Evolutionary conservation across 345 rosid genomes (phyloP), one percentile per base, ranked within the genome.

Genomic region (Reutealis trisperma): DNA sequence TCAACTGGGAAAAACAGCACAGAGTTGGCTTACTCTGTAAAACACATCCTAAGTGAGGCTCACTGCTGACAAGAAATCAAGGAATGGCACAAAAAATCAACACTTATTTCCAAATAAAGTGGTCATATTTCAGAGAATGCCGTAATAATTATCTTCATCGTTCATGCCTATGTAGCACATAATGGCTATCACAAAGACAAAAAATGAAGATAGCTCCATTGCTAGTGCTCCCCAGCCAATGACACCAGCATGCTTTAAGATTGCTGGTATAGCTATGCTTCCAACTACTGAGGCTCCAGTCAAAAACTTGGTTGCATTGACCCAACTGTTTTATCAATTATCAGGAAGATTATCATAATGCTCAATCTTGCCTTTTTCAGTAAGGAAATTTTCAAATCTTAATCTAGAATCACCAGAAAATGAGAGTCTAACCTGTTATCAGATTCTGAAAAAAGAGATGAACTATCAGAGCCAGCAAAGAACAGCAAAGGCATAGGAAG

Each of bases 401-500:
- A 73, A 47, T n/a, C 55, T 27, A 24, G 68, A 59, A 73, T 52
- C 65, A 44, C 4, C 41, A 47, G 42, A 37, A 51, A 4, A 14
- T 7, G 4, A 5, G 51, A 82, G 69, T 34, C 75, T 74, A 44
- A 92, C 98, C 92, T 71, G 52, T 72, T 92, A 70, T 87, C 86
- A 63, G 99, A 93, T 78, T 89, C 98, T 68, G 84, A 67, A 44
- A 82, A 82, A 6, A 93, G 82, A 77, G 94, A 79, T 45, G 92
- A 83, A 72, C 90, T 67, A 64, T 90, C 88, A n/a, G 99, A 92
- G 42, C 98, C 92, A 24, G 85, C 87, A 14, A 93, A 92, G 88
- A 96, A 93, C 81, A 96, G 77, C 77, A 96, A 81, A 12, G 98
- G 99, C 98, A 96, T 87, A 0, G 99, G 99, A 82, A 96, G 95